phyloP scores from a whole-genome alignment of 1,284 basidiomycete species.

The Puccinia novopanici region DNA sequence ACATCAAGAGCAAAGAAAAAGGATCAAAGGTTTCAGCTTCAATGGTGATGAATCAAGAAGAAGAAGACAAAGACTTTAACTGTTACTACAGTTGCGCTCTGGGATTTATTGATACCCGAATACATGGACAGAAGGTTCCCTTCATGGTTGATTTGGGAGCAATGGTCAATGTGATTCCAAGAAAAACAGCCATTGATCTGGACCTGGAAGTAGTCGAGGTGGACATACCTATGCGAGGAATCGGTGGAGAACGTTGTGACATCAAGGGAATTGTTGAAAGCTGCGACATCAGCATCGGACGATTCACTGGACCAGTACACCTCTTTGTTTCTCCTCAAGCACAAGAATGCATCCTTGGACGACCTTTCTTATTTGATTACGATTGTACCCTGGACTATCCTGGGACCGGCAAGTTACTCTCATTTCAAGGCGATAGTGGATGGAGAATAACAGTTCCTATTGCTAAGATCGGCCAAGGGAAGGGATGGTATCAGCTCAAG shows the following conservation, averaged over 20 bases:
- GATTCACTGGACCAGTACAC: neutral
- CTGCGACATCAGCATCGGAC: neutral
- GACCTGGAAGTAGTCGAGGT: neutral
- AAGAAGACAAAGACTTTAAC: neutral
- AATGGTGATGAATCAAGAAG: neutral
- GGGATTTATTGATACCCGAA: neutral
- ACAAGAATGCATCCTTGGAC: slow-evolving; percentile 3
- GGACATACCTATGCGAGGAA: no score
- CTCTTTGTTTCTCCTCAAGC: neutral
- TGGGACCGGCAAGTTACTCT: no score
- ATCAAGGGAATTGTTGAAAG: neutral
- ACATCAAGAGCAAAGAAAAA: no score
- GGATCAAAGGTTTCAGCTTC: neutral
- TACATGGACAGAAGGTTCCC: neutral
- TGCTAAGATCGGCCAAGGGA: neutral
- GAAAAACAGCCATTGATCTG: neutral
- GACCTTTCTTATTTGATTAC: no score
- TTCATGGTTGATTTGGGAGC: neutral
- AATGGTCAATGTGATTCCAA: neutral
- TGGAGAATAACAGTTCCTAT: no score
- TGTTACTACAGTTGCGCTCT: no score
- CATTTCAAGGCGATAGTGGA: no score
- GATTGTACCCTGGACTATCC: no score
- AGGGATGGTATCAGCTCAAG: neutral
- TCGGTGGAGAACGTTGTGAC: neutral